Percentiles rank a stretch among this genome's conserved stretches.
Conservation (phyloP, 2,329 filamentous ascomycete genomes). For the Zymoseptoria tritici region DNA sequence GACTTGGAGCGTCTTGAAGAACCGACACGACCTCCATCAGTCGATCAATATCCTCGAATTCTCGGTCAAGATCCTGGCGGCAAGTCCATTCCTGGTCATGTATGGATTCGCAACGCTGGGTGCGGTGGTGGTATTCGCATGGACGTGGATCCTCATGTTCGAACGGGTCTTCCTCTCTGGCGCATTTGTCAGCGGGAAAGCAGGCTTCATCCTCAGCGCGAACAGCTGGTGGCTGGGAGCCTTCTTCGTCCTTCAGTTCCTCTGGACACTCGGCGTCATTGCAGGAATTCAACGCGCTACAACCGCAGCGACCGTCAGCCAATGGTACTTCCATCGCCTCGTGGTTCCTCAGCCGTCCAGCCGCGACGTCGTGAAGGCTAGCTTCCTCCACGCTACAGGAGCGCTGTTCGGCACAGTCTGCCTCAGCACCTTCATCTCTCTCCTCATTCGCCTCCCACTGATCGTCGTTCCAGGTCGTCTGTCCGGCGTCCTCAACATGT, state of each 20-base stretch:
- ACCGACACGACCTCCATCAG: conserved; percentile 70
- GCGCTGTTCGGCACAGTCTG: conserved; percentile 91
- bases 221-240: conserved; percentile 94
- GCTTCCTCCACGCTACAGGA: conserved; percentile 70
- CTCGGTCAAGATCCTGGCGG: conserved; percentile 74
- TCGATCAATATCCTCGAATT: conserved; percentile 89
- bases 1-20: conserved; percentile 75
- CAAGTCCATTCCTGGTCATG: conserved; percentile 73
- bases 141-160: conserved; percentile 96
- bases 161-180: conserved; percentile 91
- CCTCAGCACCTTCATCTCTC: conserved; percentile 71
- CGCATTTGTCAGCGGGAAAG: conserved; percentile 52
- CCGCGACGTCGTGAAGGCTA: conserved; percentile 72
- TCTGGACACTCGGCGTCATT: conserved; percentile 87
- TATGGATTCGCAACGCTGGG: conserved; percentile 74
- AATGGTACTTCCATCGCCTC: conserved; percentile 98
- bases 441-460: conserved; percentile 76
- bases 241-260: conserved; percentile 87
- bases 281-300: conserved; percentile 84
- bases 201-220: conserved; percentile 71
- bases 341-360: conserved; percentile 70
- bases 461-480: conserved; percentile 73
- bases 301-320: conserved; percentile 88
- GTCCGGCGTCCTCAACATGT: conserved; percentile 60
- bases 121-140: conserved; percentile 79